Evolutionary conservation across 257 asterid species (phyloP), one percentile per base, ranked within the genome.

Genomic region (Solanum bukasovii): DNA sequence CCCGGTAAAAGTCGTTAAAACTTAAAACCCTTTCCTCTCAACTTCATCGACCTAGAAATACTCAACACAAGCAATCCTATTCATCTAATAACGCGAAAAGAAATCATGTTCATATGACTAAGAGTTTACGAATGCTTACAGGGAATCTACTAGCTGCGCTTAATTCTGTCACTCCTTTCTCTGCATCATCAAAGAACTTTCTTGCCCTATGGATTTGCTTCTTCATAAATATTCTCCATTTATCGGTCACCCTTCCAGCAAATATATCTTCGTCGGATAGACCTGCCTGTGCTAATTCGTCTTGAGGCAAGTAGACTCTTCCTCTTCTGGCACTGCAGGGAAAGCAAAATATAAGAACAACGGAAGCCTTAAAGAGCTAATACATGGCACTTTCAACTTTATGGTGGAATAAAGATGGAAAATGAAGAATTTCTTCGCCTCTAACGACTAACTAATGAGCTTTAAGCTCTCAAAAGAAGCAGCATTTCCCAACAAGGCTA

Each of bases 91-190:
- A 79, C 8, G 29, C 3, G 46, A 10, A 79, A 78, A 29, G 1
- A 29, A 46, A 81, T 42, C 85, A 46, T 46, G 9, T 81, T 46
- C 68, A 29, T 81, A 29, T 29, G 31, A 29, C 40, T 44, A 29
- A 46, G 70, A 29, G 85, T 18, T 46, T 13, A 49, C 6, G 83
- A 72, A 21, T 72, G 89, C 98, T 94, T 92, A 96, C 99, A 4
- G 99, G 99, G 98, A 98, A 97, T 94, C 99, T 91, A 67, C 99
- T 97, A 23, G 98, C 98, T 12, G 98, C 86, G 91, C 94, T 96
- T 88, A 97, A 98, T 91, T 97, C 94, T 20, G 93, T 91, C 25
- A 97, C 98, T 3, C 96, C 99, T 27, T 86, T 89, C 93, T 97
- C 98, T 3, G 99, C 98, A 89, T 97, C 98, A 86, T 94, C 96